Evolutionary conservation across 768 basidiomycete species (phyloP).

Genomic region (Kwoniella bestiolae): DNA sequence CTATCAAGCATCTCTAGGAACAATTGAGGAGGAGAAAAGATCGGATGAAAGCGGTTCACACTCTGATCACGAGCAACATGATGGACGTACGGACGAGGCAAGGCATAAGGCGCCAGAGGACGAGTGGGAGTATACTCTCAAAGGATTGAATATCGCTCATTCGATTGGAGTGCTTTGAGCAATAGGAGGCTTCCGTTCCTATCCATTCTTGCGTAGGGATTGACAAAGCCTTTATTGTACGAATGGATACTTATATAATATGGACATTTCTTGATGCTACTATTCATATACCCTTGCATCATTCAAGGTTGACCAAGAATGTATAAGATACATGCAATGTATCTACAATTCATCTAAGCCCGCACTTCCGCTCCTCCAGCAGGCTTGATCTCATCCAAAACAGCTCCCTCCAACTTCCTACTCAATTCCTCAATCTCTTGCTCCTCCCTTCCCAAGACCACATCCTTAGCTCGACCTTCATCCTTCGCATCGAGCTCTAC

Average conservation of each 20-base stretch:
- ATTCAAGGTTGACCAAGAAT: no score
- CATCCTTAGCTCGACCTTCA: slow-evolving; percentile 35
- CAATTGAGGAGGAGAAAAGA: no score
- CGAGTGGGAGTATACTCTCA: background rate
- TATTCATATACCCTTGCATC: no score
- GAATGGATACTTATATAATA: no score
- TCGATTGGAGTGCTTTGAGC: background rate
- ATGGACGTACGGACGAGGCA: no score
- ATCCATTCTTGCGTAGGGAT: no score
- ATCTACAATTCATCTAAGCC: background rate
- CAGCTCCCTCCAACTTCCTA: slow-evolving; percentile 6
- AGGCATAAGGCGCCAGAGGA: background rate
- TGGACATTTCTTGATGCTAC: no score
- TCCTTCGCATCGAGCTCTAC: slow-evolving; percentile 36
- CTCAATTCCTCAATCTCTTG: slow-evolving; percentile 20
- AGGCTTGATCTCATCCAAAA: background rate
- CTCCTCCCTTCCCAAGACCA: slow-evolving; percentile 35
- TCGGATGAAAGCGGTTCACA: no score
- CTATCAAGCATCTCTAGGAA: no score
- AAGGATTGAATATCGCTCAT: background rate
- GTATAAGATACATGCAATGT: background rate
- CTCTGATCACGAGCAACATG: no score
- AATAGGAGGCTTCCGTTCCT: no score
- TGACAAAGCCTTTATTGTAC: no score
- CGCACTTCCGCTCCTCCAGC: background rate